Evolutionary conservation across 768 basidiomycete genomes (phyloP).

Genomic region (Boletus coccyginus): DNA sequence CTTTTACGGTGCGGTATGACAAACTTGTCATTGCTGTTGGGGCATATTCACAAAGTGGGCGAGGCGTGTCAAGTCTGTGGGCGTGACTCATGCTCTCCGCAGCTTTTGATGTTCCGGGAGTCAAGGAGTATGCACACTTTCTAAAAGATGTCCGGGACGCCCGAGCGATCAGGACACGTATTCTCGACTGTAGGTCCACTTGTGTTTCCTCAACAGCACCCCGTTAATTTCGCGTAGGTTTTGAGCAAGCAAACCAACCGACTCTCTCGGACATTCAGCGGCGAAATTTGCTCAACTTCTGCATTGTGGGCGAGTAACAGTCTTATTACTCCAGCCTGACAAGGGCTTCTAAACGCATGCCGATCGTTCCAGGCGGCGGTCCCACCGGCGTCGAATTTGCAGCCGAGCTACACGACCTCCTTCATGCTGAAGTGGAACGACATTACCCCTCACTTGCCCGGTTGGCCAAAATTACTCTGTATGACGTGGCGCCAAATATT

Average conservation of each 20-base stretch:
- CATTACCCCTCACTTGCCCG: constrained; percentile 65
- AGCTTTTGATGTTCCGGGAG: constrained; percentile 73
- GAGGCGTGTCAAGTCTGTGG: background rate
- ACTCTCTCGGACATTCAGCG: constrained; percentile 72
- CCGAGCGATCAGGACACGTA: constrained; percentile 62
- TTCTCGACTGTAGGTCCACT: constrained; percentile 60
- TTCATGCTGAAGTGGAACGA: constrained; percentile 59
- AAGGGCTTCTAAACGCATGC: constrained; percentile 5
- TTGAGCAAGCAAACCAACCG: constrained; percentile 86
- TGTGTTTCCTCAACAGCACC: background rate
- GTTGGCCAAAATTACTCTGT: constrained; percentile 70
- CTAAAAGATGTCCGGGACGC: constrained; percentile 80
- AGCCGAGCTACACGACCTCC: constrained; percentile 77
- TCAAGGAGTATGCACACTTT: constrained; percentile 80
- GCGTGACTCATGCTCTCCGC: constrained; percentile 1
- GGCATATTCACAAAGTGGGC: constrained; percentile 78
- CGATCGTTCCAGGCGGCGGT: constrained; percentile 52
- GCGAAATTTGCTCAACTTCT: constrained; percentile 77
- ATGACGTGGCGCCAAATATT: constrained; percentile 79
- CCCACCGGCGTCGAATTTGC: constrained; percentile 83
- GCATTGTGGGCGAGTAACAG: constrained; percentile 67
- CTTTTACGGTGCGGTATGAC: constrained; percentile 68
- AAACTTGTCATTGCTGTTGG: constrained; percentile 84
- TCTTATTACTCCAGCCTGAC: background rate
- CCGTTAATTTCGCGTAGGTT: constrained; percentile 41